Evolutionary conservation across 148 eudicot genomes (phyloP).

Genomic region (Vaccinium myrtillus): DNA sequence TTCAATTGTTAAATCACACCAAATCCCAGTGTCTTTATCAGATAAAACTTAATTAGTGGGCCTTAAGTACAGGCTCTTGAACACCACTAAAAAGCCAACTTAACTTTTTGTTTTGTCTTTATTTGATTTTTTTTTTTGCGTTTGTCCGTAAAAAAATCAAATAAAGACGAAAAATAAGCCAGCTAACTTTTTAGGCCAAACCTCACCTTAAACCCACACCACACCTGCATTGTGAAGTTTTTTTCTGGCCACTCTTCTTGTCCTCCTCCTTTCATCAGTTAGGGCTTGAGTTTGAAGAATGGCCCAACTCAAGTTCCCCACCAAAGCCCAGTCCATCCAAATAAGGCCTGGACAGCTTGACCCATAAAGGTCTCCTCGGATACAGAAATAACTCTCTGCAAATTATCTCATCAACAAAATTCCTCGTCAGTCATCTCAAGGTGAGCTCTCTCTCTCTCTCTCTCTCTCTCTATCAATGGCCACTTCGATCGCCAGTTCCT

Average conservation of each 20-base stretch:
- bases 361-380: not conserved
- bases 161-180: too few relatives aligned
- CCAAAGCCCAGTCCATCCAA: not conserved
- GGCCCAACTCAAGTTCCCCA: not conserved
- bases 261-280: too few relatives aligned
- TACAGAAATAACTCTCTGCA: not conserved
- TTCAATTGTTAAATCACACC: not conserved
- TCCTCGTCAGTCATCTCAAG: not conserved
- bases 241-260: too few relatives aligned
- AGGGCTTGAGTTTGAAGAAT: not conserved
- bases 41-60: not conserved
- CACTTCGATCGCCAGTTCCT: conserved; percentile 9
- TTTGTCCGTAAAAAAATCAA: too few relatives aligned
- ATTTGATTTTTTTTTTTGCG: too few relatives aligned
- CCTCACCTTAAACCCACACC: too few relatives aligned
- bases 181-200: too few relatives aligned
- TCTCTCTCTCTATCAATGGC: conserved; percentile 20
- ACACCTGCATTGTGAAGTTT: too few relatives aligned
- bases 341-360: not conserved
- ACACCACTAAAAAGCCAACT: too few relatives aligned
- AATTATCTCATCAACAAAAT: not conserved
- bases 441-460: not conserved
- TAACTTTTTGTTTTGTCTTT: too few relatives aligned
- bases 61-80: not conserved
- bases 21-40: not conserved